Conservation (phyloP, 371 early-diverging fungal species). For the Batrachochytrium dendrobatidis region DNA sequence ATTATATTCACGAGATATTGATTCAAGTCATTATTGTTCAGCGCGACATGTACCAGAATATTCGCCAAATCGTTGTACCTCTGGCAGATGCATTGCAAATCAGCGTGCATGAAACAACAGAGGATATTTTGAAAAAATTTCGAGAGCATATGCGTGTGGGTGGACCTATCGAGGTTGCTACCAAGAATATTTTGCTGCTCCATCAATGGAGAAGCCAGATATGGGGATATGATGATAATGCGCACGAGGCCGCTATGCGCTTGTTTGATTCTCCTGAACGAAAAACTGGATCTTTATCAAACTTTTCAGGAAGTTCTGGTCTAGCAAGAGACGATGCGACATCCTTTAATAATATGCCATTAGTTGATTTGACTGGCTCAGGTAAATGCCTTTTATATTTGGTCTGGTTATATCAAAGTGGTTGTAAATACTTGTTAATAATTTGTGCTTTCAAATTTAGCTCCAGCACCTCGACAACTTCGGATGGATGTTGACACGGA, state of each 20-base stretch:
- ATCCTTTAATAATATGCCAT: too few species aligned
- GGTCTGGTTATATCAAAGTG: too few species aligned
- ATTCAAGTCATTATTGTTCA: constrained; percentile 57
- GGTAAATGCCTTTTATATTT: not conserved
- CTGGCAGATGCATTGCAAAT: constrained; percentile 3
- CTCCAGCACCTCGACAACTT: not conserved
- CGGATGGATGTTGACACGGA: not conserved
- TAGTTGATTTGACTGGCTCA: not conserved
- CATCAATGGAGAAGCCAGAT: not conserved
- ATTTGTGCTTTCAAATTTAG: too few species aligned
- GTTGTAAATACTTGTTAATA: too few species aligned
- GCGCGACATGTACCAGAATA: constrained; percentile 33
- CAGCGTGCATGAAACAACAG: constrained; percentile 1
- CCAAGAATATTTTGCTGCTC: not conserved
- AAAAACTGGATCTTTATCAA: too few species aligned
- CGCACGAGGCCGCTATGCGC: too few species aligned
- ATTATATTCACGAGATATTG: constrained; percentile 57
- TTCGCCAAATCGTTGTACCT: constrained; percentile 7
- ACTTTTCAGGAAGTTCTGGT: too few species aligned
- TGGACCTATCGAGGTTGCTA: not conserved
- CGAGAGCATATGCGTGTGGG: not conserved
- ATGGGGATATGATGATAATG: not conserved
- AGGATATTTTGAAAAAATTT: constrained; percentile 1
- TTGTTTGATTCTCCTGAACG: too few species aligned
- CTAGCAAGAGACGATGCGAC: too few species aligned